Conservation (phyloP, 176 grass and related monocot genomes). For the Pontederia paniculata region DNA sequence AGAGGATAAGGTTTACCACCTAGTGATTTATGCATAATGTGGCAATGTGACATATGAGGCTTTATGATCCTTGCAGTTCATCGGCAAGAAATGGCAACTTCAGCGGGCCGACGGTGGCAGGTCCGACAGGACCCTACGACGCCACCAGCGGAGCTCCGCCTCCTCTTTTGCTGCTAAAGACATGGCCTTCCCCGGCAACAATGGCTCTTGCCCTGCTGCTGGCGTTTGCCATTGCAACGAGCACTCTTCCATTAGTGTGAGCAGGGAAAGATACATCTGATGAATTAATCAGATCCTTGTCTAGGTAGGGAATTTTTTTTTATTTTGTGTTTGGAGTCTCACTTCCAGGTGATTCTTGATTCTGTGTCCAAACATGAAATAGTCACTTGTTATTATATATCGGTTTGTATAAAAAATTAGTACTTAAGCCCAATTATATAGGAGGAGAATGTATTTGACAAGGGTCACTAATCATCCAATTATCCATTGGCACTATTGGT, state of each 20-base stretch:
- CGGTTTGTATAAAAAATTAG: no score
- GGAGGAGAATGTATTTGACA: no score
- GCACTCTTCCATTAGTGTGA: background rate
- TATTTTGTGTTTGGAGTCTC: no score
- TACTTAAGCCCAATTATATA: no score
- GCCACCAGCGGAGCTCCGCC: slow-evolving; percentile 21
- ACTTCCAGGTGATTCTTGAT: no score
- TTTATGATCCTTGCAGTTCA: slow-evolving; percentile 13
- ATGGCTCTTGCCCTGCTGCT: slow-evolving; percentile 1
- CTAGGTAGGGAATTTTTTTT: no score
- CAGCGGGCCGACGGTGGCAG: slow-evolving; percentile 3
- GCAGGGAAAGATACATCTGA: background rate
- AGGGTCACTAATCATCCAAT: no score
- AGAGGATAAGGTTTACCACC: background rate
- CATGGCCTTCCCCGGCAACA: slow-evolving; percentile 6
- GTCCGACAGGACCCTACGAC: slow-evolving; percentile 1
- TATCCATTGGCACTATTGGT: no score
- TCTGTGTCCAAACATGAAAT: no score
- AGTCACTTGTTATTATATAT: no score
- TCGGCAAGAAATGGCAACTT: slow-evolving; percentile 26
- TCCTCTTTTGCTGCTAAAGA: background rate
- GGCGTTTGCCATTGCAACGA: slow-evolving; percentile 1
- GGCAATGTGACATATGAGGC: background rate
- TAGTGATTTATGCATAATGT: background rate
- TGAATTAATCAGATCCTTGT: no score